Base-by-base conservation (phyloP, 495 filamentous ascomycete genomes). In the Neurospora tetrasperma region DNA sequence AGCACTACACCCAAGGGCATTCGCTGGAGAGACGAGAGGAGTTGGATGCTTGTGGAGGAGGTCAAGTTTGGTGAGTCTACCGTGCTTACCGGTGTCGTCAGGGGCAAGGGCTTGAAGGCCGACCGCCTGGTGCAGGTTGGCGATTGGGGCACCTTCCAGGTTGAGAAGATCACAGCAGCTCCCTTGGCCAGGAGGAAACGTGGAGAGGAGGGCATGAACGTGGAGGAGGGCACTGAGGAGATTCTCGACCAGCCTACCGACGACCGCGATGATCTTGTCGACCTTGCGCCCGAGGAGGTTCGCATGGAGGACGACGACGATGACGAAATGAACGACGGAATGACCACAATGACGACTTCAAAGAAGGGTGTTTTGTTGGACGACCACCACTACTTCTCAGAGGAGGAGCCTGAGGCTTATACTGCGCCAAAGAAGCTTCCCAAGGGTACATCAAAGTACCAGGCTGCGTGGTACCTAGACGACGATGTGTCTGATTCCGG, bases 331-430 rank as follows among this genome's bases (percentile, higher is more conserved):
- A 79, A 87, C 40, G 88, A 89, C 8, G 85, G 89, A n/a, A 86
- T 85, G 4, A 82, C 86, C 18, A 84, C 85, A 5, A 82, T 85
- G 23, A 75, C 79, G 10, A 78, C 83, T 11, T 77, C 83, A 35
- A 84, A 88, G 76, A 86, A 90, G 81, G 95, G 95, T 68, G 96
- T 99, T 5, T 85, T 99, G 54, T 85, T 99, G 40, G 96, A 99
- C 75, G 94, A 97, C 74, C 95, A 99, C 81, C 96, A 98, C 78
- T 99, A 99, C 82, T 99, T 97, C 79, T 95, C 94, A 4, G 96
- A 98, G 70, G 93, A 97, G 20, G 92, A 96, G 31, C 76, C 73
- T 38, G 76, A 79, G 40, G 72, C 70, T 44, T 74, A 84, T 14
- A 71, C 62, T 5, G 78, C 80, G 59, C 92, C 93, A 5, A 96